Evolutionary conservation across 2,329 filamentous ascomycete genomes (phyloP).

Genomic region (Verruconis gallopava): DNA sequence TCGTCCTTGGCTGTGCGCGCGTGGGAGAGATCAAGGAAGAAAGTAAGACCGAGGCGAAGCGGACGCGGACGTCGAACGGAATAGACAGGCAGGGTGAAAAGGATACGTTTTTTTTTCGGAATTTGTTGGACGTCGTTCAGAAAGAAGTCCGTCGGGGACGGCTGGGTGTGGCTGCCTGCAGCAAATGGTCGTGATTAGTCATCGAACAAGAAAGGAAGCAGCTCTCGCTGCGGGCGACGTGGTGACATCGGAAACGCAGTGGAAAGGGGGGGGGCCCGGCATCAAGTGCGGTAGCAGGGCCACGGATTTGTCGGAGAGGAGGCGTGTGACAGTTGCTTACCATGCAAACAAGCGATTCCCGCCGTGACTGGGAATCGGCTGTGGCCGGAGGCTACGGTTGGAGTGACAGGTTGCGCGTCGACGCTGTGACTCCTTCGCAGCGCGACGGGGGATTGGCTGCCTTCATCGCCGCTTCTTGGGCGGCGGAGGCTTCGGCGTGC

Average conservation of each 20-base stretch:
- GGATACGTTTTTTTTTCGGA: neutral
- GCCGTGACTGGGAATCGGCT: neutral
- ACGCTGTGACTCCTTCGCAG: neutral
- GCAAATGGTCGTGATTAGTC: neutral
- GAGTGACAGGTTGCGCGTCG: neutral
- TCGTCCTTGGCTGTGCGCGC: neutral
- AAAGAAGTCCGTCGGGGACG: no score
- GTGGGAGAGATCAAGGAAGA: neutral
- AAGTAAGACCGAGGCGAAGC: no score
- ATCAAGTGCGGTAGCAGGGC: neutral
- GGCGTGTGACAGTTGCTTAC: neutral
- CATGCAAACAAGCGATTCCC: neutral
- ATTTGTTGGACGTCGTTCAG: neutral
- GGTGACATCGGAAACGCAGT: no score
- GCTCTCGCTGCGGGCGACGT: neutral
- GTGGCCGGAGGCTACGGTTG: neutral
- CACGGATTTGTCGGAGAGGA: no score
- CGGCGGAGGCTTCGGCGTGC: conserved; percentile 32
- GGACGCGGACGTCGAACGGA: no score
- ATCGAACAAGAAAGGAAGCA: neutral
- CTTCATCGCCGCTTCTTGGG: conserved; percentile 23
- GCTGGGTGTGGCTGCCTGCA: no score
- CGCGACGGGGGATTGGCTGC: neutral
- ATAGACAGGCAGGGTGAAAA: neutral
- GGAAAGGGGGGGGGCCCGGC: no score